phyloP scores from a whole-genome alignment of 371 early-diverging fungal species.

The Mucor lusitanicus region DNA sequence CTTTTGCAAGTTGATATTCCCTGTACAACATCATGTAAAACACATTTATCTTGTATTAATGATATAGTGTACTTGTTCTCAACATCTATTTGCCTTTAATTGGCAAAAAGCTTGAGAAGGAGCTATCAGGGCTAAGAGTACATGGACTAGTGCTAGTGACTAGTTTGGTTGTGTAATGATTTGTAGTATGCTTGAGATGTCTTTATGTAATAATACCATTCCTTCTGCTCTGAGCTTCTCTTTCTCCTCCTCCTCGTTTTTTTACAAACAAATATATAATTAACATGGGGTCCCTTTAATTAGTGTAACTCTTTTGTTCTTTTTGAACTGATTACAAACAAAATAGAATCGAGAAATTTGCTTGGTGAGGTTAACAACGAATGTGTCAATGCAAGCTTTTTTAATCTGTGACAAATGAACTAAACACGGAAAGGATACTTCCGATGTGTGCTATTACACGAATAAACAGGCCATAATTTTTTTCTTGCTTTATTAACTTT shows the following conservation, averaged over 20 bases:
- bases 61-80: neutral
- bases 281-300: neutral
- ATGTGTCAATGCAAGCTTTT: neutral
- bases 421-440: neutral
- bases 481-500: neutral
- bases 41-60: neutral
- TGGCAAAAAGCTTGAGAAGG: neutral
- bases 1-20: neutral
- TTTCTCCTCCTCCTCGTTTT: neutral
- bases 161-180: neutral
- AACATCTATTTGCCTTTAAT: neutral
- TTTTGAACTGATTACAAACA: neutral
- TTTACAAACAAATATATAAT: neutral
- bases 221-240: no score
- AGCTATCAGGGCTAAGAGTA: neutral
- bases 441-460: neutral
- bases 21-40: neutral
- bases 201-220: no score
- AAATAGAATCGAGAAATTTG: neutral
- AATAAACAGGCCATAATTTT: neutral
- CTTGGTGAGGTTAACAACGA: neutral
- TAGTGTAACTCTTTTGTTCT: neutral
- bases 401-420: neutral
- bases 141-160: no score
- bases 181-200: neutral